These are phyloP conservation scores for Ustilago trichophora DNA, from an alignment of 1,284 basidiomycete genomes.

Conservation along the genomic window DNA sequence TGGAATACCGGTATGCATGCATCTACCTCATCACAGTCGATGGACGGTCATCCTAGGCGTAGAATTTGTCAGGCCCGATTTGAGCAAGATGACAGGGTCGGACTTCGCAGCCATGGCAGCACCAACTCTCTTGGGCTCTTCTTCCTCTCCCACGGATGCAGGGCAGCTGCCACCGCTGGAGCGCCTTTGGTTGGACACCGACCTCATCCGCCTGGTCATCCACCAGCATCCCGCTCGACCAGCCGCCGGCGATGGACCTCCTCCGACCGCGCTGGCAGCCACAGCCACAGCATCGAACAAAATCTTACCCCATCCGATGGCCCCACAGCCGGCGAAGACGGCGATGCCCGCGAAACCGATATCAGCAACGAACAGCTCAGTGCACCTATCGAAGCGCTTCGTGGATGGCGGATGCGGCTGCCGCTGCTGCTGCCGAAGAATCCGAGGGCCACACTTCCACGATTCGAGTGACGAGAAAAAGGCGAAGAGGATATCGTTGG, in stretches of 20 bases:
- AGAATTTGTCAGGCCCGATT: conserved; percentile 1
- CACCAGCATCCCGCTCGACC: conserved; percentile 1
- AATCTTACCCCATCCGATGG: conserved; percentile 25
- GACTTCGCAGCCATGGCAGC: conserved; percentile 11
- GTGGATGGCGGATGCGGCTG: conserved; percentile 91
- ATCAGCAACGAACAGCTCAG: conserved; percentile 65
- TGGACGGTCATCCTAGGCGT: not conserved
- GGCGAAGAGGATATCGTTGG: not conserved
- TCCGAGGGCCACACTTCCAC: conserved; percentile 26
- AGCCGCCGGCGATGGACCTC: conserved; percentile 29
- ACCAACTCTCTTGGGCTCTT: conserved; percentile 11
- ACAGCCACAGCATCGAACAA: conserved; percentile 22
- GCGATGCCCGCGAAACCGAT: conserved; percentile 32
- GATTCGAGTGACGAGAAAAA: conserved; percentile 35
- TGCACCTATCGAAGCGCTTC: conserved; percentile 89
- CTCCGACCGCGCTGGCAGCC: conserved; percentile 23
- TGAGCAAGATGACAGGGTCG: conserved; percentile 14
- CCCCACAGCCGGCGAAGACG: conserved; percentile 8
- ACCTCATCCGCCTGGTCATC: conserved; percentile 9
- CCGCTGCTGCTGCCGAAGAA: conserved; percentile 76
- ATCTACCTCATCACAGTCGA: conserved; percentile 1
- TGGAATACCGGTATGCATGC: conserved; percentile 13
- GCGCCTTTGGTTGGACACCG: conserved; percentile 23
- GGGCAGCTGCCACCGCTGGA: not conserved
- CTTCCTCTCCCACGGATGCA: conserved; percentile 5